These are phyloP conservation scores for Andrographis paniculata DNA, from an alignment of 305 asterid species.

Conservation along the genomic window DNA sequence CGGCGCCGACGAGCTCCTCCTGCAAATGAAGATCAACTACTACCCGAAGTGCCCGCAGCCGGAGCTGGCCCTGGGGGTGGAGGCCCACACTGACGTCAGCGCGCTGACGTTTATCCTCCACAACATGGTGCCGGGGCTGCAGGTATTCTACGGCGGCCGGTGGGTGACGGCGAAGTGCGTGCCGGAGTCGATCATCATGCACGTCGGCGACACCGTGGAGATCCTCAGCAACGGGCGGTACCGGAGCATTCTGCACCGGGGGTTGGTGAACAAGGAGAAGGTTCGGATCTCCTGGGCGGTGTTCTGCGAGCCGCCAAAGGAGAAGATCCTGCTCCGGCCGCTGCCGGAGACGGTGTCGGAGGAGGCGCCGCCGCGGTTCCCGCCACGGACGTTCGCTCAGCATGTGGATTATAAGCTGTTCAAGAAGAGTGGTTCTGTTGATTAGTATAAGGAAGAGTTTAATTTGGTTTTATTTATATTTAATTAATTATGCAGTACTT, in stretches of 20 bases:
- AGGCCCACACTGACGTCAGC: conserved; percentile 79
- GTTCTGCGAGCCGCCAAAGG: conserved; percentile 84
- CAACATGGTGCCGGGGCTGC: conserved; percentile 92
- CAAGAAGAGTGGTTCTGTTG: conserved; percentile 23
- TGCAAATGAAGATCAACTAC: conserved; percentile 79
- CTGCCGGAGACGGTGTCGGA: conserved; percentile 61
- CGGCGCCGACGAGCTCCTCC: conserved; percentile 57
- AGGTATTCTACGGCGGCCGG: conserved; percentile 52
- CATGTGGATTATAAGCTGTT: conserved; percentile 68
- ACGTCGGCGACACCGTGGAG: conserved; percentile 81
- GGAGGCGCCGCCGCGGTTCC: conserved; percentile 48
- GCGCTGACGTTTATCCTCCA: conserved; percentile 94
- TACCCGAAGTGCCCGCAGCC: conserved; percentile 94
- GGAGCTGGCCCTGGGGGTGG: conserved; percentile 85
- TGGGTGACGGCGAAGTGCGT: conserved; percentile 91
- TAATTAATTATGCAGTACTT: too few relatives aligned
- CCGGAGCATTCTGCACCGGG: conserved; percentile 76
- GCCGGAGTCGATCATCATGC: conserved; percentile 81
- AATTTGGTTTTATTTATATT: too few relatives aligned
- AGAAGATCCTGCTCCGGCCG: conserved; percentile 57
- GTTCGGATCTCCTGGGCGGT: conserved; percentile 86
- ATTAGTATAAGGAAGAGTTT: background rate
- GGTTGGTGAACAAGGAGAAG: conserved; percentile 69
- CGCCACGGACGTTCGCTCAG: conserved; percentile 70
- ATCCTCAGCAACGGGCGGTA: conserved; percentile 76